Base-by-base conservation (phyloP, 2,329 filamentous ascomycete species). In the Thelonectria rubi region DNA sequence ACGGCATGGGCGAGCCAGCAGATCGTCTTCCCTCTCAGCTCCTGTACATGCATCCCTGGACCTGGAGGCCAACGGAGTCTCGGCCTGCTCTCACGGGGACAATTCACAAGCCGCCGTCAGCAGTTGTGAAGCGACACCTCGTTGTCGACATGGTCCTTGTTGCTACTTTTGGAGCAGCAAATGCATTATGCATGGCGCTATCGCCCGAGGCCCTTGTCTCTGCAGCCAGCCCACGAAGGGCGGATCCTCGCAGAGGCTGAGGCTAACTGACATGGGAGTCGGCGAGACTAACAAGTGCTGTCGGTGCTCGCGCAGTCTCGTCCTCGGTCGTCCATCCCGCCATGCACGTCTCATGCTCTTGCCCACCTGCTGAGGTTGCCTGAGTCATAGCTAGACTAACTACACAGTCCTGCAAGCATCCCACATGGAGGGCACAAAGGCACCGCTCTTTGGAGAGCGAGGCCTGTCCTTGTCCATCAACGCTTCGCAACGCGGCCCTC, bases 351-450 rank as follows among this genome's bases (percentile, higher is more conserved):
- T 37, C 52, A 37, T 47, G 43, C 43, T 55, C 43, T 26, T 51
- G 47, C 40, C 20, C 32, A 21, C 18, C 60, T 34, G 55, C 58
- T 39, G 8, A 32, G 18, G 32, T 55, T 55, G 43, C 55, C 55
- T 66, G 63, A 66, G 63, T 66, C 61, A 54, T 55, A 55, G 14
- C 15, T 20, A 11, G 14, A 17, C n/a, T n/a, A 6, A 10, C 15
- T 42, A 20, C n/a, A 9, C 14, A 17, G 39, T 17, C 15, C 14
- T 5, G 39, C 9, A 20, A 6, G 9, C 53, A 17, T 62, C 54
- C 55, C 58, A 59, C 62, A 49, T 62, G 37, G 37, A 58, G 57
- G 43, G 52, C 21, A 17, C 42, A 40, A 34, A 37, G 42, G 43
- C 34, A 32, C n/a, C 42, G 24, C 47, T 42, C 47, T 39, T 42